Evolutionary conservation across 2,329 filamentous ascomycete genomes (phyloP).

Genomic region (Purpureocillium takamizusanense): DNA sequence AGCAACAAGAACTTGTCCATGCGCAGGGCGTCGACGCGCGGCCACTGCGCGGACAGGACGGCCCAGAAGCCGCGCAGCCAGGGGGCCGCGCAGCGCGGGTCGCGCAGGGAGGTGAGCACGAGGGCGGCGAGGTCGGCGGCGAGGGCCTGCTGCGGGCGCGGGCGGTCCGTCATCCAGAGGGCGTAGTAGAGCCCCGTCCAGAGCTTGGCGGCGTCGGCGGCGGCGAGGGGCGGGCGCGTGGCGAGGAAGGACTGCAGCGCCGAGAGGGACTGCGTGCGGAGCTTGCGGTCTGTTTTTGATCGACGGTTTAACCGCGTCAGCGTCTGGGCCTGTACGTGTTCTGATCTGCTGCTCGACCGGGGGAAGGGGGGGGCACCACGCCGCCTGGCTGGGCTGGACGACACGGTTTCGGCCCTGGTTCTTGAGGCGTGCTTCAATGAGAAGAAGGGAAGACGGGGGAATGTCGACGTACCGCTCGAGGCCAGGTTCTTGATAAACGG

Average conservation of each 20-base stretch:
- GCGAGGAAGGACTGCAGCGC: slow-evolving; percentile 73
- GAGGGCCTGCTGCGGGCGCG: slow-evolving; percentile 77
- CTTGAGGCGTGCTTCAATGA: too few relatives aligned
- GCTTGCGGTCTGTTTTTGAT: slow-evolving; percentile 62
- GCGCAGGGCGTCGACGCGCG: slow-evolving; percentile 63
- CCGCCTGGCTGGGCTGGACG: too few relatives aligned
- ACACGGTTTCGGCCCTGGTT: too few relatives aligned
- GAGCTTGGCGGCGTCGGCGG: slow-evolving; percentile 72
- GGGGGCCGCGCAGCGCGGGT: slow-evolving; percentile 23
- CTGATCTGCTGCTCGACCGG: too few relatives aligned
- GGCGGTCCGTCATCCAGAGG: slow-evolving; percentile 89
- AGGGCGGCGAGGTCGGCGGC: slow-evolving; percentile 65
- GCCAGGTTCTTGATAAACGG: slow-evolving; percentile 79
- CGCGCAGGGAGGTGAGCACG: slow-evolving; percentile 50
- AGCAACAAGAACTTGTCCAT: slow-evolving; percentile 92
- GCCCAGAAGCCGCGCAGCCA: slow-evolving; percentile 63
- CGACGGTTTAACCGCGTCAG: too few relatives aligned
- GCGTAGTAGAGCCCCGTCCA: slow-evolving; percentile 95
- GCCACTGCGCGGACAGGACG: slow-evolving; percentile 62
- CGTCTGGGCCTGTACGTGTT: too few relatives aligned
- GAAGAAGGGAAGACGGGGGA: slow-evolving; percentile 1
- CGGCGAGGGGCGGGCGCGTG: slow-evolving; percentile 47
- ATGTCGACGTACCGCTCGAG: slow-evolving; percentile 68
- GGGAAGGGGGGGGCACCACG: too few relatives aligned
- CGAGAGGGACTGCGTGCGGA: slow-evolving; percentile 66